Conservation (phyloP, 768 basidiomycete species). For the Tephrocybe sp. region DNA sequence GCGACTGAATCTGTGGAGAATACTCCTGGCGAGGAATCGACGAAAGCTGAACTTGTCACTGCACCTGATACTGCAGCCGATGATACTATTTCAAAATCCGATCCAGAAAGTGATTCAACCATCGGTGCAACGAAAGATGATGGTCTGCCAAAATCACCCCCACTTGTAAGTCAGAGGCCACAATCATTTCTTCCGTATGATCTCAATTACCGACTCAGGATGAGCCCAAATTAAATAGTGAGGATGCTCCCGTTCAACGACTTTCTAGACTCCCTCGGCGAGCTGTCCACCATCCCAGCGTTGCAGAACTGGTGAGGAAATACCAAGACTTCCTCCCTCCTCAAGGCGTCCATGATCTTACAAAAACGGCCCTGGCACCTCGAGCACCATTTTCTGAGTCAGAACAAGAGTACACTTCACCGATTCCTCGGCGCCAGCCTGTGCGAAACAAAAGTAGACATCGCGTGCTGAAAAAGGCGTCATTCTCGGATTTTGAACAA, state of each 20-base stretch:
- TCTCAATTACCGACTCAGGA: slow-evolving; percentile 12
- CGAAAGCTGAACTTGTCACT: background rate
- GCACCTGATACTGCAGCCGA: slow-evolving; percentile 7
- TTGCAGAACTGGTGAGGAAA: slow-evolving; percentile 83
- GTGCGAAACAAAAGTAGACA: slow-evolving; percentile 52
- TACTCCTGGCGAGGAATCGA: slow-evolving; percentile 1
- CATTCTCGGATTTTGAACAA: slow-evolving; percentile 85
- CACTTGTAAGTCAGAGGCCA: slow-evolving; percentile 23
- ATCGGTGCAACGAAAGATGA: slow-evolving; percentile 59
- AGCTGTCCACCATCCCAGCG: slow-evolving; percentile 54
- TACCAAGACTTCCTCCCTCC: slow-evolving; percentile 79
- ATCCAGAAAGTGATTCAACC: slow-evolving; percentile 82
- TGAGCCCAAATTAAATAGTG: slow-evolving; percentile 18
- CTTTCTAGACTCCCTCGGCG: slow-evolving; percentile 68
- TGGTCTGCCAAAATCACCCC: slow-evolving; percentile 16
- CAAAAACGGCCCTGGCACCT: slow-evolving; percentile 69
- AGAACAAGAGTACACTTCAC: slow-evolving; percentile 63
- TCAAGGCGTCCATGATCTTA: slow-evolving; percentile 69
- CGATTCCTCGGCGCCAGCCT: slow-evolving; percentile 35
- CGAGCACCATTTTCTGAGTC: slow-evolving; percentile 70
- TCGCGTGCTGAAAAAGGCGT: slow-evolving; percentile 53
- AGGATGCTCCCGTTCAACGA: slow-evolving; percentile 29
- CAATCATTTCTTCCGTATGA: background rate
- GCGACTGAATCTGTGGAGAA: slow-evolving; percentile 6
- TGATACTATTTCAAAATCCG: slow-evolving; percentile 41